These are phyloP conservation scores for Theileria sp. DNA, from an alignment of 169 alveolate species.

Conservation along the genomic window DNA sequence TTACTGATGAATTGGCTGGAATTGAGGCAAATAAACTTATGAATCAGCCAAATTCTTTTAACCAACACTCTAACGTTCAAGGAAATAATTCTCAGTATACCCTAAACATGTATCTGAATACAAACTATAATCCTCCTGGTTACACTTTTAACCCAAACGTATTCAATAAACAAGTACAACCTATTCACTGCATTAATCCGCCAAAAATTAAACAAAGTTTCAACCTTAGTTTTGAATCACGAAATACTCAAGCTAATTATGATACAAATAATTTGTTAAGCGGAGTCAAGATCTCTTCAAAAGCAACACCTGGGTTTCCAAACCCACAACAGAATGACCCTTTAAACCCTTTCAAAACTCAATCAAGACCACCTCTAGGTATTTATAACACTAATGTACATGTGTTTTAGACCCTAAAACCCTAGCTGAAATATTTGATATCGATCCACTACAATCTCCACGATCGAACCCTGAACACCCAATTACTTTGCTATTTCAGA, in stretches of 20 bases:
- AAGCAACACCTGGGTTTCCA: constrained; percentile 6
- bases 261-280: constrained; percentile 24
- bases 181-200: background rate
- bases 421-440: background rate
- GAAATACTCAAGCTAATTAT: background rate
- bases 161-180: background rate
- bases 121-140: background rate
- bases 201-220: background rate
- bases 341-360: background rate
- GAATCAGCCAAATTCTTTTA: constrained; percentile 11
- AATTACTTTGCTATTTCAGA: background rate
- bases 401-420: background rate
- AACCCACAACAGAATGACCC: constrained; percentile 1
- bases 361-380: background rate
- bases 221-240: background rate
- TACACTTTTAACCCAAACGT: background rate
- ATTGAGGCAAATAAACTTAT: constrained; percentile 43
- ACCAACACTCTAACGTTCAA: background rate
- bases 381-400: background rate
- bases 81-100: background rate
- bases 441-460: background rate
- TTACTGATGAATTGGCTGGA: constrained; percentile 52
- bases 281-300: constrained; percentile 37
- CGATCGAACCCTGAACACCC: background rate
- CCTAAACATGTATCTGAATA: background rate